phyloP scores from a whole-genome alignment of 371 early-diverging fungal species.

The Saksenaea oblongispora region DNA sequence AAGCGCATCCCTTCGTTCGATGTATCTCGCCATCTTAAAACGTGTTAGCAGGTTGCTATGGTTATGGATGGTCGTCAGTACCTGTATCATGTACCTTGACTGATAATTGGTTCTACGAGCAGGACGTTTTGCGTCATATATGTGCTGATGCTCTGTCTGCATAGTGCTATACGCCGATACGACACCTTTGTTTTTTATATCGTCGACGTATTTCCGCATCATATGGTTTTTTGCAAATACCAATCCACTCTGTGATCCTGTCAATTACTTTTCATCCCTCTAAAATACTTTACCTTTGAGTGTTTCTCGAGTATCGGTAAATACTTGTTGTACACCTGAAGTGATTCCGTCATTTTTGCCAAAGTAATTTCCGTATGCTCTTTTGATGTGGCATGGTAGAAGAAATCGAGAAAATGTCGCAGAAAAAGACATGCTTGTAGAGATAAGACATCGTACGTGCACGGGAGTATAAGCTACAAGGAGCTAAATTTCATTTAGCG shows the following conservation, averaged over 20 bases:
- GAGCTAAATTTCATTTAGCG: not conserved
- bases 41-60: not conserved
- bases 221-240: constrained; percentile 8
- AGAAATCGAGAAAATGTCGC: constrained; percentile 8
- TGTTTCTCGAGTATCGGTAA: not conserved
- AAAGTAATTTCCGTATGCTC: constrained; percentile 1
- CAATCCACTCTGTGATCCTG: not conserved
- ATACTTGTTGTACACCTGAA: not conserved
- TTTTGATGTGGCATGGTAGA: not conserved
- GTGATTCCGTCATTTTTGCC: not conserved
- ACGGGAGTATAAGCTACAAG: not conserved
- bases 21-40: constrained; percentile 4
- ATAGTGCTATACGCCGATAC: not conserved
- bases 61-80: not conserved
- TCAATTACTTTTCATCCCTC: no score
- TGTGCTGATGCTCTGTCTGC: constrained; percentile 6
- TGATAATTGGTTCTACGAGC: not conserved
- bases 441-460: not conserved
- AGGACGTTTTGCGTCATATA: not conserved
- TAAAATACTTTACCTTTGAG: not conserved
- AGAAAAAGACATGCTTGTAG: not conserved
- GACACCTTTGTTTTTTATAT: constrained; percentile 2
- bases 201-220: constrained; percentile 1
- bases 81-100: not conserved
- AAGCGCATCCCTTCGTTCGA: not conserved